Evolutionary conservation across 2,329 filamentous ascomycete genomes (phyloP).

Genomic region (Fusarium miscanthi): DNA sequence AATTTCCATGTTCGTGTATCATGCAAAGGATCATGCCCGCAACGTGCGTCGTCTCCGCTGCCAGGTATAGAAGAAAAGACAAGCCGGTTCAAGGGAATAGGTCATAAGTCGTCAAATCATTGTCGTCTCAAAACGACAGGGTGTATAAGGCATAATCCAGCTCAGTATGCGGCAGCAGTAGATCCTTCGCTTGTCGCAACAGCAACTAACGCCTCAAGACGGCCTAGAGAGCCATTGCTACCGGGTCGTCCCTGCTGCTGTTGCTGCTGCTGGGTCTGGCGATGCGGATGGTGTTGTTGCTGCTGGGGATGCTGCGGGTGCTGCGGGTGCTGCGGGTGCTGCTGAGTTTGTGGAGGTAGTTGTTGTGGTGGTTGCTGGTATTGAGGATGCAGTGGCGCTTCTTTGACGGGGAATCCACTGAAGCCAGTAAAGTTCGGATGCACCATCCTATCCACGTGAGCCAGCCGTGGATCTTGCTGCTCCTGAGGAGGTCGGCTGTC

Average conservation of each 20-base stretch:
- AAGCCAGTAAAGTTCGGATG: constrained; percentile 67
- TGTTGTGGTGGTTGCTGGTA: constrained; percentile 28
- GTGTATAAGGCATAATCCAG: not conserved
- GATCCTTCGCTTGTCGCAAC: constrained; percentile 59
- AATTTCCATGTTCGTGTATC: constrained; percentile 38
- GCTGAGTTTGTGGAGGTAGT: constrained; percentile 19
- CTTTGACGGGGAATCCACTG: constrained; percentile 59
- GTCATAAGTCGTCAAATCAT: constrained; percentile 44
- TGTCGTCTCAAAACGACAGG: constrained; percentile 21
- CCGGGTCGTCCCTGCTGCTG: constrained; percentile 46
- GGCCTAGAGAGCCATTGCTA: constrained; percentile 50
- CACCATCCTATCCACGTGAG: constrained; percentile 66
- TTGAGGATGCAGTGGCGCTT: constrained; percentile 47
- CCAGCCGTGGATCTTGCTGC: constrained; percentile 49
- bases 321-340: constrained; percentile 24
- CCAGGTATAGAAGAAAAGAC: constrained; percentile 25
- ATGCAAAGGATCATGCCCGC: constrained; percentile 36
- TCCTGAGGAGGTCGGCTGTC: constrained; percentile 48
- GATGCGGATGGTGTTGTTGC: constrained; percentile 44
- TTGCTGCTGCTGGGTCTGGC: constrained; percentile 43
- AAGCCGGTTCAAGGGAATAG: constrained; percentile 20
- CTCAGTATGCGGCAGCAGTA: constrained; percentile 55
- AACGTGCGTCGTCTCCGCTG: constrained; percentile 38
- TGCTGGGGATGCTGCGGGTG: constrained; percentile 31
- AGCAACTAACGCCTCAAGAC: constrained; percentile 57